A percentile compares a stretch with the other conserved stretches of the same genome.
These are phyloP conservation scores for Corymbia maculata DNA, from an alignment of 345 rosid genomes.

Conservation along the genomic window DNA sequence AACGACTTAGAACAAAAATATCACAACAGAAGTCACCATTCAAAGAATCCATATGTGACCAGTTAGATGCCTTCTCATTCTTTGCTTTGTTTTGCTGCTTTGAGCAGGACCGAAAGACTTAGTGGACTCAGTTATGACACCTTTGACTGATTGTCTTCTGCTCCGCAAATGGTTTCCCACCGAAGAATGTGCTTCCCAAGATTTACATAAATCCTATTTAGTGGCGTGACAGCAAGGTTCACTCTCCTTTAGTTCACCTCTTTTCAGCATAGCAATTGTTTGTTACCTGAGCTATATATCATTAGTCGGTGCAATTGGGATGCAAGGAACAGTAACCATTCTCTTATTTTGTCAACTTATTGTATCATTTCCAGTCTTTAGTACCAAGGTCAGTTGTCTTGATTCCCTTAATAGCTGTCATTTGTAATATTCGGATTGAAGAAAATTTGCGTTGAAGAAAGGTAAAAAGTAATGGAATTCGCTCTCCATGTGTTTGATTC, in stretches of 20 bases:
- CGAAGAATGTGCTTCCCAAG: neutral
- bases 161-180: neutral
- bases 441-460: neutral
- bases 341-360: neutral
- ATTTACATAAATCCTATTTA: neutral
- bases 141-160: neutral
- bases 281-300: neutral
- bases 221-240: neutral
- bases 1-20: neutral
- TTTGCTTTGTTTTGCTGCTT: neutral
- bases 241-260: neutral
- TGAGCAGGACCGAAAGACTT: conserved; percentile 54
- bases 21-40: neutral
- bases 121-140: conserved; percentile 58
- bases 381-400: neutral
- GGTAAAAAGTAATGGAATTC: neutral
- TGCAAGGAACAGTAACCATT: neutral
- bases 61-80: neutral
- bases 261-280: neutral
- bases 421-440: neutral
- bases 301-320: neutral
- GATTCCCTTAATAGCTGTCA: neutral
- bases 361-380: neutral
- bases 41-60: neutral
- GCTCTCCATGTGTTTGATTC: neutral